These are phyloP conservation scores for Lomentospora prolificans DNA, from an alignment of 2,329 filamentous ascomycete species.

Conservation along the genomic window DNA sequence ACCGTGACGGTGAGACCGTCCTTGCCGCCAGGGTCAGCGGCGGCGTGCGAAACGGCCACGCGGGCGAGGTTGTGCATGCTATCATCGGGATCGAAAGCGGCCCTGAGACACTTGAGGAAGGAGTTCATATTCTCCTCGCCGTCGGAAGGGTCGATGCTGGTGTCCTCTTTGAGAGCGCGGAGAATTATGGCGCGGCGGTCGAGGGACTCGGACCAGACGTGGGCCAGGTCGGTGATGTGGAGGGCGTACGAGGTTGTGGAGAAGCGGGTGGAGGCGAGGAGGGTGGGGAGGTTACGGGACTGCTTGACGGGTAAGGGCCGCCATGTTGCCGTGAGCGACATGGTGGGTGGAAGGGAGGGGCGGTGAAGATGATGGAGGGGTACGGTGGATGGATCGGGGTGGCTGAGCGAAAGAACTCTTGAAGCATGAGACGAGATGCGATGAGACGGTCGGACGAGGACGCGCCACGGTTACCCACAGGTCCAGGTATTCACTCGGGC, in stretches of 20 bases:
- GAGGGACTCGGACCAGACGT: conserved; percentile 62
- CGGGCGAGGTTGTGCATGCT: conserved; percentile 32
- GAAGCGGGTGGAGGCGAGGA: conserved; percentile 54
- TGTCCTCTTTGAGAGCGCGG: conserved; percentile 52
- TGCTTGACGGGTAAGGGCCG: conserved; percentile 32
- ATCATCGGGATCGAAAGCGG: conserved; percentile 37
- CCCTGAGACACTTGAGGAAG: conserved; percentile 53
- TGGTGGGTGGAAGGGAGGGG: conserved; percentile 11
- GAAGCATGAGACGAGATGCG: no score
- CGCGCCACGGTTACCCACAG: no score
- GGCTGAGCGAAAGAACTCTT: no score
- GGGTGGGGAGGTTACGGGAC: conserved; percentile 39
- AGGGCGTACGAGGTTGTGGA: conserved; percentile 49
- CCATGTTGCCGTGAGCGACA: conserved; percentile 31
- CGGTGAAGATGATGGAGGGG: background rate
- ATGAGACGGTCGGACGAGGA: no score
- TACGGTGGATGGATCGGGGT: no score
- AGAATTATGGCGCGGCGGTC: conserved; percentile 51
- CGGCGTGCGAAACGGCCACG: conserved; percentile 28
- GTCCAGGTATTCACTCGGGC: no score
- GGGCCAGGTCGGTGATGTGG: conserved; percentile 60
- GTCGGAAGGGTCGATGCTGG: conserved; percentile 64
- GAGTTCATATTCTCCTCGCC: conserved; percentile 57
- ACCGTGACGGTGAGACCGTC: conserved; percentile 42
- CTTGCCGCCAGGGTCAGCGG: conserved; percentile 18